Evolutionary conservation across 768 basidiomycete species (phyloP).

Genomic region (Boletus insuetus): DNA sequence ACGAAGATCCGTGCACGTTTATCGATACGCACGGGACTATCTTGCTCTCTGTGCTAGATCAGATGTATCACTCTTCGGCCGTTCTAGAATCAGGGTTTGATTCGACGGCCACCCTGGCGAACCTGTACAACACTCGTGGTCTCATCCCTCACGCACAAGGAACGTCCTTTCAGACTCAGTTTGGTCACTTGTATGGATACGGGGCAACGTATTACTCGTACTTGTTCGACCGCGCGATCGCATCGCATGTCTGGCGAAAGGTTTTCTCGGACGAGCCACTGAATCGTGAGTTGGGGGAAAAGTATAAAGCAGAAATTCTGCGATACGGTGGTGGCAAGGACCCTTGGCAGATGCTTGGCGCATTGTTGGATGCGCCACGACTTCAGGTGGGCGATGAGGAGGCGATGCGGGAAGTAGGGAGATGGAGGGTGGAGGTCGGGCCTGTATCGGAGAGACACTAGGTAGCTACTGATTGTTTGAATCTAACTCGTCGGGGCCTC

Average conservation of each 20-base stretch:
- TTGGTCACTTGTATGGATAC: constrained; percentile 93
- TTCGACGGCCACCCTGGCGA: constrained; percentile 64
- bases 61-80: constrained; percentile 78
- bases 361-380: constrained; percentile 59
- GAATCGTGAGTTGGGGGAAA: constrained; percentile 72
- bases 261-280: constrained; percentile 72
- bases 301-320: constrained; percentile 73
- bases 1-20: constrained; percentile 71
- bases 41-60: constrained; percentile 84
- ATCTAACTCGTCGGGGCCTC: too few species aligned
- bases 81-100: constrained; percentile 59
- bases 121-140: constrained; percentile 64
- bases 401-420: constrained; percentile 88
- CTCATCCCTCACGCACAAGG: constrained; percentile 80
- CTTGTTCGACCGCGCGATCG: constrained; percentile 93
- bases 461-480: constrained; percentile 1
- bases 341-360: constrained; percentile 90
- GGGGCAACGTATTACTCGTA: constrained; percentile 99
- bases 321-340: constrained; percentile 85
- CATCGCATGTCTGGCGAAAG: constrained; percentile 82
- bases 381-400: constrained; percentile 70
- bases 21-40: constrained; percentile 94
- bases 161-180: constrained; percentile 94
- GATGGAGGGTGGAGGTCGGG: constrained; percentile 83
- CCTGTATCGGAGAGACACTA: constrained; percentile 60